Evolutionary conservation across 257 asterid genomes (phyloP).

Genomic region (Solanum virginianum): DNA sequence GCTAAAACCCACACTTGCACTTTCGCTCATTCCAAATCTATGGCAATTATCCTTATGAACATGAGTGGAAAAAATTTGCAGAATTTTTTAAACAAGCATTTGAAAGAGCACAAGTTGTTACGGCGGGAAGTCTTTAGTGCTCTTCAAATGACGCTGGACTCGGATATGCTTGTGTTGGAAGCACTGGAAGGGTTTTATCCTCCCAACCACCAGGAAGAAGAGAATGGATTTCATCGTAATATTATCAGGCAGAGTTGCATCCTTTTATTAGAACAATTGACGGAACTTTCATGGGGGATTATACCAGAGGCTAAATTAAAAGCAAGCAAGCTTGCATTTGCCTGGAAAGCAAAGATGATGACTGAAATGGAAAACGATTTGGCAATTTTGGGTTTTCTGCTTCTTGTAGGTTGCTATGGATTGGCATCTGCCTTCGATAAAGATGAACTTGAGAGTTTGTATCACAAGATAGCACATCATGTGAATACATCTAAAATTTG

Average conservation of each 20-base stretch:
- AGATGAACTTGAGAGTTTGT: conserved; percentile 20
- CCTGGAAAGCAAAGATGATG: conserved; percentile 24
- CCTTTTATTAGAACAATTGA: conserved; percentile 25
- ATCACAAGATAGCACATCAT: conserved; percentile 10
- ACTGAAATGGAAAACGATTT: conserved; percentile 6
- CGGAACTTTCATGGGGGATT: conserved; percentile 23
- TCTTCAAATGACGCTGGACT: conserved; percentile 26
- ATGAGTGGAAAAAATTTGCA: conserved; percentile 15
- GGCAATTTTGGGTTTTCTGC: conserved; percentile 34
- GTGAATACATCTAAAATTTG: conserved; percentile 27
- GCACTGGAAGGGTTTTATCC: conserved; percentile 20
- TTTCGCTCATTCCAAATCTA: neutral
- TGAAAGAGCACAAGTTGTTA: neutral
- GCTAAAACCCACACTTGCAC: neutral
- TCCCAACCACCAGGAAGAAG: conserved; percentile 6
- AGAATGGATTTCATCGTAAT: conserved; percentile 6
- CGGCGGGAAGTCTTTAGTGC: conserved; percentile 11
- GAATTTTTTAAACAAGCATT: neutral
- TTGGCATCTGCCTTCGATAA: conserved; percentile 24
- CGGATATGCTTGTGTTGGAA: conserved; percentile 37
- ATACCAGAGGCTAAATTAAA: conserved; percentile 12
- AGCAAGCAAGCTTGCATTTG: conserved; percentile 28
- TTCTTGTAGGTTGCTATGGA: conserved; percentile 29
- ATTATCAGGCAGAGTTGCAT: conserved; percentile 8
- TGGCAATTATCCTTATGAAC: conserved; percentile 11